Percentiles rank a stretch among this genome's conserved stretches.
phyloP scores from a whole-genome alignment of 164 flowering plant species.

The Chimonanthus praecox region DNA sequence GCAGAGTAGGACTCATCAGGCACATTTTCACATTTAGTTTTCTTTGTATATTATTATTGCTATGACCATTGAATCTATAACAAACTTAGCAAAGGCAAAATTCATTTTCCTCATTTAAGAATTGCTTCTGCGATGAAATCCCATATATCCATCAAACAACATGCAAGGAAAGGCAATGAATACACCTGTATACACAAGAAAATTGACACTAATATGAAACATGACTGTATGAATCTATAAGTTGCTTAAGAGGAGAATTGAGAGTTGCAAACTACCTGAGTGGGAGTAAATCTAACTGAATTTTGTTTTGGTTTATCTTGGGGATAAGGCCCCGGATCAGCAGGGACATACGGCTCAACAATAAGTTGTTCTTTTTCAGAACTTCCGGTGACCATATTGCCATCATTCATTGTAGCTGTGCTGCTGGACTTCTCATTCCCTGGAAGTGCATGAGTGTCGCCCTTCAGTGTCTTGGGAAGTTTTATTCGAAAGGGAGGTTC shows the following conservation, averaged over 20 bases:
- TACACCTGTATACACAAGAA: neutral
- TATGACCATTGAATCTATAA: too few relatives aligned
- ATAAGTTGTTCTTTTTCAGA: constrained; percentile 48
- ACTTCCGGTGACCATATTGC: constrained; percentile 22
- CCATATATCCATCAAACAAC: neutral
- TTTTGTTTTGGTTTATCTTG: constrained; percentile 96
- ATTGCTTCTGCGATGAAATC: neutral
- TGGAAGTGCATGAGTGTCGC: constrained; percentile 50
- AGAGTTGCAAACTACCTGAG: constrained; percentile 52
- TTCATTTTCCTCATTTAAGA: too few relatives aligned
- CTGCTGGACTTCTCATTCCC: constrained; percentile 43
- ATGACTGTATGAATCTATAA: neutral
- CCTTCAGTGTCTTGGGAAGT: constrained; percentile 53
- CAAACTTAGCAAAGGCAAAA: too few relatives aligned
- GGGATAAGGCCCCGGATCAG: constrained; percentile 98
- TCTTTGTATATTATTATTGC: neutral
- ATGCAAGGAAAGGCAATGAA: neutral
- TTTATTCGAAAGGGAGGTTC: constrained; percentile 76
- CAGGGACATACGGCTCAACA: constrained; percentile 87
- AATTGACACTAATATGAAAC: neutral
- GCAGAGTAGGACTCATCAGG: neutral
- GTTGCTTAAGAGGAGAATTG: neutral
- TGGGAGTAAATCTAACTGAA: constrained; percentile 86
- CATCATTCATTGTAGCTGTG: constrained; percentile 26
- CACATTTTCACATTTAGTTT: too few relatives aligned